Base-by-base conservation (phyloP, 306 rosid genomes). In the Cucumis melo region DNA sequence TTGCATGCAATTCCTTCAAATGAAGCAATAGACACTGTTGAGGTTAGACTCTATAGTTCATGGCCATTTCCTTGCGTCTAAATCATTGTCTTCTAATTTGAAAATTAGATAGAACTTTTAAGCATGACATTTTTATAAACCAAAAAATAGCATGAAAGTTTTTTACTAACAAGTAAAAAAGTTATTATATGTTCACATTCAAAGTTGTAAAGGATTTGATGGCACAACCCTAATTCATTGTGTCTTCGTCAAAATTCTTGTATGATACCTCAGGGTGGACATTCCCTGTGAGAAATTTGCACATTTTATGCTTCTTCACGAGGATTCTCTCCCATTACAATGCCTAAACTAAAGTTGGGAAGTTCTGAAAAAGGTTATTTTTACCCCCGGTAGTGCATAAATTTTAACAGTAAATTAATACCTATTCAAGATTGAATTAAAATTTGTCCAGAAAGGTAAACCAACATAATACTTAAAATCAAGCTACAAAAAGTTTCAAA, bases 1-100 rank as follows among this genome's bases (percentile, higher is more conserved):
- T 86, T 94, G 66, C 92, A 87, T 75, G 87, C 97, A 81, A 94
- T 94, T 83, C 97, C 98, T 82, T 79, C 96, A 67, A 90, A 90
- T 85, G 97, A 89, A 89, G 97, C 93, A 41, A 89, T 94, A 42
- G 98, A 91, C 79, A 90, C 93, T n/a, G 96, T 91, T 74, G 98
- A 94, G 97, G 98, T 93, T 85, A 81, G 88, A n/a, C 61, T 46
- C 64, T 55, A 34, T 54, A 51, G 19, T 7, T 58, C 23, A 42
- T 42, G 4, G 65, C 7, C 13, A 8, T 51, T 19, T 46, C 41
- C 60, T 56, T 17, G 34, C 41, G 4, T 63, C 20, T 73, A 21
- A 21, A 56, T 20, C 9, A 42, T 32, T 29, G 42, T 27, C 51
- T 61, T 36, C 10, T 8, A 16, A 9, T 17, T 64, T 63, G 41